Percentiles rank a stretch among this genome's conserved stretches.
Evolutionary conservation across 176 grass and related monocot species (phyloP).

Genomic region (Zoysia pacifica): DNA sequence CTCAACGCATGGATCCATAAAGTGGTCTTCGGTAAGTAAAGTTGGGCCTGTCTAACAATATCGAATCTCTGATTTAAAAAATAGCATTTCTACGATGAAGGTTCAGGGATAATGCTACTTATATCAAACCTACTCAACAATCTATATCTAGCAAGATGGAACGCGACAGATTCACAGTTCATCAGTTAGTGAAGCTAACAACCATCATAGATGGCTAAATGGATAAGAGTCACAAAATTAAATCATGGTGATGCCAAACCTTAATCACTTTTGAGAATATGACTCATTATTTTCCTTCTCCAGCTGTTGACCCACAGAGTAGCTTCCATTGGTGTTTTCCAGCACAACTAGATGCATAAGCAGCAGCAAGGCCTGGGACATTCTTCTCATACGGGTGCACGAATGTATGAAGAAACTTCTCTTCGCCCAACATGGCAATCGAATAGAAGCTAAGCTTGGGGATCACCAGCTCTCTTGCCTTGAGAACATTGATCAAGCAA

Average conservation of each 20-base stretch:
- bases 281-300: not conserved
- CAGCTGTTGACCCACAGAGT: not conserved
- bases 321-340: not conserved
- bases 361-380: conserved; percentile 7
- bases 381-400: not conserved
- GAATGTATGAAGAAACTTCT: not conserved
- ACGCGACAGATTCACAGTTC: too few relatives aligned
- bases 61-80: not conserved
- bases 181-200: too few relatives aligned
- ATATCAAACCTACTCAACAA: too few relatives aligned
- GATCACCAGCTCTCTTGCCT: not conserved
- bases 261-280: too few relatives aligned
- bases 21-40: not conserved
- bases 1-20: not conserved
- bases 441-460: not conserved
- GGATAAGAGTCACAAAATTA: too few relatives aligned
- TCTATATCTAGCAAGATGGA: too few relatives aligned
- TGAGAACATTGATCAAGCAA: conserved; percentile 11
- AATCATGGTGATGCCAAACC: not conserved
- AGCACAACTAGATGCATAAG: conserved; percentile 10
- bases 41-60: not conserved
- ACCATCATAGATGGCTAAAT: too few relatives aligned
- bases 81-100: not conserved
- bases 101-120: not conserved
- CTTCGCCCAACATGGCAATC: not conserved